Base-by-base conservation (phyloP, 2,329 filamentous ascomycete species). In the Penicillium nordicum region DNA sequence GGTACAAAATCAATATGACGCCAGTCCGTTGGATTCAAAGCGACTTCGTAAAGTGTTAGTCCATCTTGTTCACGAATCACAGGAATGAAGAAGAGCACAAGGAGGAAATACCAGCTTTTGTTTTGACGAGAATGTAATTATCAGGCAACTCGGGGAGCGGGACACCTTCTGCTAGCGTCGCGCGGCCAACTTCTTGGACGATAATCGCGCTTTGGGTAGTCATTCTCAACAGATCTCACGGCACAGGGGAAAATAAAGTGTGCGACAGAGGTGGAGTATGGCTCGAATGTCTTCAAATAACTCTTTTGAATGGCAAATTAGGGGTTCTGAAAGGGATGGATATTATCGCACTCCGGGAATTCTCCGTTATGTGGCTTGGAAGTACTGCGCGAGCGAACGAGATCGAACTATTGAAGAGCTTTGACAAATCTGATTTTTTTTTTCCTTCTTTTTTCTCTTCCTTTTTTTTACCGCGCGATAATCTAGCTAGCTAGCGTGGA, bases 91-190 rank as follows among this genome's bases (percentile, higher is more conserved):
- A 14, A 14, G 12, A 11, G 21, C 18, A 18, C 4, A 8, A 37
- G 34, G 9, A 21, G 11, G 32, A 29, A 41, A 42, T 60, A 63
- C 61, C 61, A 12, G 61, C 54, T 58, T 64, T 62, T 5, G 77
- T 78, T 63, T 80, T 82, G 55, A 83, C 77, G 10, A 82, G 73
- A 37, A 84, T 72, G 62, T 81, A 83, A 46, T 76, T 72, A 29
- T 77, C 74, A n/a, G 72, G 72, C 10, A 78, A 58, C 44, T 69
- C 70, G 9, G 78, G 77, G 2, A 78, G 58, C 1, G 74, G 72
- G 25, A 55, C 50, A 38, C 60, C 37, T 16, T 55, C 36, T 14
- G 16, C 38, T 32, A 63, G 18, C 0, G 30, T 44, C 1, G 61
- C 61, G 27, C 30, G 50, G 11, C 61, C 59, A 21, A 53, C 52